Percentiles rank a stretch among this genome's conserved stretches.
Conservation (phyloP, 164 flowering plant genomes). For the Santalum album region DNA sequence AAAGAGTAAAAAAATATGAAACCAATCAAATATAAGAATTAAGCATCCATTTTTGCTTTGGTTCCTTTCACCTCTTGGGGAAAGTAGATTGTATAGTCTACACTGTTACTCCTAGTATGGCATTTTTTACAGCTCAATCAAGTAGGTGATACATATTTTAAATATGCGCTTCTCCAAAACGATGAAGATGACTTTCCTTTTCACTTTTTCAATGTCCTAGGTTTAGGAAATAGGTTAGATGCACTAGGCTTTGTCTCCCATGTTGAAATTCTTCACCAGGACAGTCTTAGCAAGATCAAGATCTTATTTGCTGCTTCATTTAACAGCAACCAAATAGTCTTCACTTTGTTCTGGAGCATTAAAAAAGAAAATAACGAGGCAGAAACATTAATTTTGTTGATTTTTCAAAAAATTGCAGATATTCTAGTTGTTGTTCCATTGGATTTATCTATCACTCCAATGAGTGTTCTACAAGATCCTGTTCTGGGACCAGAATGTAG, state of each 20-base stretch:
- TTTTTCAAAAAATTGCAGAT: conserved; percentile 30
- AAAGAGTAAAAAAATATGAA: too few species aligned
- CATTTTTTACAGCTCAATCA: too few species aligned
- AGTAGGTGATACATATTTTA: too few species aligned
- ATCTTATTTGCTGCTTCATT: neutral
- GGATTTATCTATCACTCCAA: conserved; percentile 86
- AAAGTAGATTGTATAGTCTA: too few species aligned
- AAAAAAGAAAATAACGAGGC: neutral
- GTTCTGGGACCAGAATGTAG: conserved; percentile 70
- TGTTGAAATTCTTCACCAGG: too few species aligned
- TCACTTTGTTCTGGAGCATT: neutral
- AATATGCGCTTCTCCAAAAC: neutral
- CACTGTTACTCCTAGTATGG: too few species aligned
- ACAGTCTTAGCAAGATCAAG: too few species aligned
- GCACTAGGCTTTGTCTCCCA: neutral
- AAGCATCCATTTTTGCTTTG: too few species aligned
- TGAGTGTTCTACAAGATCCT: conserved; percentile 92
- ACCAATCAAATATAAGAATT: too few species aligned
- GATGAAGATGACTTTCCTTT: neutral
- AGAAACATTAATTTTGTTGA: neutral
- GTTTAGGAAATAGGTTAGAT: neutral
- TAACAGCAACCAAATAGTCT: neutral
- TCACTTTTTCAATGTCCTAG: neutral
- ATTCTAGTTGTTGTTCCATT: conserved; percentile 77
- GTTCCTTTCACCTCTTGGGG: too few species aligned